Evolutionary conservation across 208 protist species (phyloP).

Genomic region (Trypanosoma theileri): DNA sequence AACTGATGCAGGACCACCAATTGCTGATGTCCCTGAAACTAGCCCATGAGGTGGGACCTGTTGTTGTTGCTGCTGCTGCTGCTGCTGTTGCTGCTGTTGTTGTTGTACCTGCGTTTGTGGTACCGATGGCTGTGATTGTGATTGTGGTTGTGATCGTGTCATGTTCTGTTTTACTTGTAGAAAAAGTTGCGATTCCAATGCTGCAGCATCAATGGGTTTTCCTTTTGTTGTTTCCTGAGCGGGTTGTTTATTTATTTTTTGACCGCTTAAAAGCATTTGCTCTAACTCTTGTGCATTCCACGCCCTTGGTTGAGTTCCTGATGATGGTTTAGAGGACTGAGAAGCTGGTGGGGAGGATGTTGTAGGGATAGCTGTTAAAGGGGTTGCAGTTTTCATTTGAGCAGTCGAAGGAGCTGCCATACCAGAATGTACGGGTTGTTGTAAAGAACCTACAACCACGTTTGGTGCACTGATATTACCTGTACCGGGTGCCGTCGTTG

Average conservation of each 20-base stretch:
- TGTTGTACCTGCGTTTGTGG: constrained; percentile 17
- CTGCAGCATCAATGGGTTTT: constrained; percentile 45
- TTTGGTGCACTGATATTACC: neutral
- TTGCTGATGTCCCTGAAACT: constrained; percentile 12
- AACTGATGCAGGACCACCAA: neutral
- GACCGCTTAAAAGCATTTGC: constrained; percentile 42
- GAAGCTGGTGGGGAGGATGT: constrained; percentile 16
- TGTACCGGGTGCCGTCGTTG: neutral
- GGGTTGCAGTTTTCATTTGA: neutral
- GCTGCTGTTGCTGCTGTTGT: constrained; percentile 31
- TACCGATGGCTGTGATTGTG: constrained; percentile 1
- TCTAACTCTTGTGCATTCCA: constrained; percentile 70
- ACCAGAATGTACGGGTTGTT: neutral
- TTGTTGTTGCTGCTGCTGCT: constrained; percentile 31
- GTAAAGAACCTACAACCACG: constrained; percentile 8
- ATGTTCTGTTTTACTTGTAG: constrained; percentile 39
- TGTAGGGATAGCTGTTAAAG: constrained; percentile 9
- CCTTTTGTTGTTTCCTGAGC: constrained; percentile 15
- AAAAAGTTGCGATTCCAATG: constrained; percentile 58
- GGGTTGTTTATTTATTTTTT: constrained; percentile 15
- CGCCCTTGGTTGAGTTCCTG: constrained; percentile 11
- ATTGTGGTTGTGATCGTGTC: constrained; percentile 9
- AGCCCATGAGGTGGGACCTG: neutral
- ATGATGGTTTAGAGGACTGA: constrained; percentile 6
- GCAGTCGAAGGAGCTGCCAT: neutral